phyloP scores from a whole-genome alignment of 2,329 filamentous ascomycete genomes.

The Cladobotryum mycophilum region DNA sequence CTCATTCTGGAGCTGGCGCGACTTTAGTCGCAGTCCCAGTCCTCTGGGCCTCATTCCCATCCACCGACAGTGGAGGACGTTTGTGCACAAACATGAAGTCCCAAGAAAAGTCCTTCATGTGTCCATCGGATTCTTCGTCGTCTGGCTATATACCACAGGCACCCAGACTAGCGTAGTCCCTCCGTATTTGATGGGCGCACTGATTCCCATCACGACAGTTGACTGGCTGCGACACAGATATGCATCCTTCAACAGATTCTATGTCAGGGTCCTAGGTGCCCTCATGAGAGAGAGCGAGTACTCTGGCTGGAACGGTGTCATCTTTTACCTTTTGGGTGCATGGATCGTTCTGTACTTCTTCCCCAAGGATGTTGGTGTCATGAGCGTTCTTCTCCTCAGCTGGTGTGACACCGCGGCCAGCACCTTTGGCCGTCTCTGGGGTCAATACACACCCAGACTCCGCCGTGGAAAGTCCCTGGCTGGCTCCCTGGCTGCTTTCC shows the following conservation, averaged over 20 bases:
- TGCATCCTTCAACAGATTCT: constrained; percentile 75
- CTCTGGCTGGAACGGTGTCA: constrained; percentile 89
- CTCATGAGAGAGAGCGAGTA: constrained; percentile 98
- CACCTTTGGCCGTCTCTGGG: constrained; percentile 86
- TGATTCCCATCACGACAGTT: constrained; percentile 76
- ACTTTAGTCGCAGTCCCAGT: constrained; percentile 85
- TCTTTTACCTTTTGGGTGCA: constrained; percentile 89
- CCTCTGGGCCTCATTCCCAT: constrained; percentile 93
- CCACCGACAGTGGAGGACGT: constrained; percentile 81
- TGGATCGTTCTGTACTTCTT: constrained; percentile 82
- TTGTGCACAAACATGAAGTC: constrained; percentile 95
- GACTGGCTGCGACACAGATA: constrained; percentile 82
- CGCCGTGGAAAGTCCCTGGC: constrained; percentile 86
- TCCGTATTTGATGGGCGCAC: constrained; percentile 71
- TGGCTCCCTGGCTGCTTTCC: constrained; percentile 76
- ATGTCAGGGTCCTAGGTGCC: constrained; percentile 77
- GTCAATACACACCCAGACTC: constrained; percentile 79
- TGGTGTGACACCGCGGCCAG: constrained; percentile 98
- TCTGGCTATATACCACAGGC: constrained; percentile 77
- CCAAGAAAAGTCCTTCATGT: constrained; percentile 90
- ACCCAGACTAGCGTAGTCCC: constrained; percentile 72
- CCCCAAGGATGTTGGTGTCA: constrained; percentile 87
- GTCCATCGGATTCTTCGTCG: constrained; percentile 90
- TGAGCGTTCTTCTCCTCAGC: constrained; percentile 82
- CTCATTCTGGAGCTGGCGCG: constrained; percentile 69